These are phyloP conservation scores for Actinidia polygama DNA, from an alignment of 179 eudicot species.

Conservation along the genomic window DNA sequence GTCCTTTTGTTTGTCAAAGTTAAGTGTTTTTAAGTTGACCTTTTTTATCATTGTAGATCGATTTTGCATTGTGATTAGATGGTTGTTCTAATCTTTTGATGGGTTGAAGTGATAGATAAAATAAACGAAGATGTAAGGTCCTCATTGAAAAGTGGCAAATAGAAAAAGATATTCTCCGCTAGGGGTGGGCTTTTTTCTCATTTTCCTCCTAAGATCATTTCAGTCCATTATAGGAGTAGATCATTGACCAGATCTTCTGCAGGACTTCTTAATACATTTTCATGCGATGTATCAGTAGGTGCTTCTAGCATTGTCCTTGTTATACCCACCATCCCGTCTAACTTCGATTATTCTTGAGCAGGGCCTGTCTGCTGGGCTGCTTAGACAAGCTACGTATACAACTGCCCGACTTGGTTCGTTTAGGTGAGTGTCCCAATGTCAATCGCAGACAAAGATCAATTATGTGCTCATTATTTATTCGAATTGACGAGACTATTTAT, in stretches of 20 bases:
- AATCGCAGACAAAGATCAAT: neutral
- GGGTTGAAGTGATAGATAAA: neutral
- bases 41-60: neutral
- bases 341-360: constrained; percentile 34
- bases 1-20: neutral
- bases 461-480: neutral
- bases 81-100: constrained; percentile 1
- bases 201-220: neutral
- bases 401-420: constrained; percentile 92
- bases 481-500: neutral
- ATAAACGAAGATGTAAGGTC: neutral
- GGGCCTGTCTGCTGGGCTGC: constrained; percentile 95
- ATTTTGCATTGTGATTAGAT: neutral
- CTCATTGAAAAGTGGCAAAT: neutral
- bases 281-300: neutral
- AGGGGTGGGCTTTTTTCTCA: neutral
- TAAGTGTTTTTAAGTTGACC: neutral
- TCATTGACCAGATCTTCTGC: neutral
- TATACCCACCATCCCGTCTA: neutral
- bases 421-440: constrained; percentile 46
- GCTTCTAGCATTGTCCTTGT: neutral
- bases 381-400: constrained; percentile 93
- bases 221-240: neutral
- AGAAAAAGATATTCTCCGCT: neutral
- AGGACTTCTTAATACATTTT: neutral